phyloP scores from a whole-genome alignment of 108 stramenopile species.

The Cyclostephanos invisitatus region DNA sequence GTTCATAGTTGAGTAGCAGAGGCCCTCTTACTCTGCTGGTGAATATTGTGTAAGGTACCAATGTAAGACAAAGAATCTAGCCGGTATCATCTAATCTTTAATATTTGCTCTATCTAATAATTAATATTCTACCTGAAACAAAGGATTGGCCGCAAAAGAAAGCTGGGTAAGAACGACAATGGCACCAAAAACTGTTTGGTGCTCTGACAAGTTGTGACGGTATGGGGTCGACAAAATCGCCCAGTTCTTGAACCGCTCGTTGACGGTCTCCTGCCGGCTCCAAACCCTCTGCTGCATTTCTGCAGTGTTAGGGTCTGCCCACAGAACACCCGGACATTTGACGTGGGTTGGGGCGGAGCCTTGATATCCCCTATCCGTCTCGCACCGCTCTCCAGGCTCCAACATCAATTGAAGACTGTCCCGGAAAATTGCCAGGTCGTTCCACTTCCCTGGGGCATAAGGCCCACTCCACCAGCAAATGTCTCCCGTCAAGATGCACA shows the following conservation, averaged over 20 bases:
- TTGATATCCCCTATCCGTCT: constrained; percentile 42
- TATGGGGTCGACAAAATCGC: too few relatives aligned
- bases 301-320: neutral
- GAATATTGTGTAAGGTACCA: too few relatives aligned
- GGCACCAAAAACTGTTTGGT: constrained; percentile 8
- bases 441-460: constrained; percentile 24
- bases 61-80: too few relatives aligned
- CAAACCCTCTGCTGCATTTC: too few relatives aligned
- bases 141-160: neutral
- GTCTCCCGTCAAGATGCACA: constrained; percentile 21
- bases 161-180: constrained; percentile 11
- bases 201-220: neutral
- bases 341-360: constrained; percentile 12
- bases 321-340: constrained; percentile 6
- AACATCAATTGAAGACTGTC: constrained; percentile 6
- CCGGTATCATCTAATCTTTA: too few relatives aligned
- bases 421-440: constrained; percentile 30
- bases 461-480: constrained; percentile 42
- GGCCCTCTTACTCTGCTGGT: too few relatives aligned
- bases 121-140: constrained; percentile 2
- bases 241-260: too few relatives aligned
- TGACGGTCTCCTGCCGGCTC: too few relatives aligned
- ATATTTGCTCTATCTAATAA: neutral
- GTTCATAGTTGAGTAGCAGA: too few relatives aligned
- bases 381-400: constrained; percentile 19